phyloP scores from a whole-genome alignment of 306 rosid species.

The Luffa aegyptiaca region DNA sequence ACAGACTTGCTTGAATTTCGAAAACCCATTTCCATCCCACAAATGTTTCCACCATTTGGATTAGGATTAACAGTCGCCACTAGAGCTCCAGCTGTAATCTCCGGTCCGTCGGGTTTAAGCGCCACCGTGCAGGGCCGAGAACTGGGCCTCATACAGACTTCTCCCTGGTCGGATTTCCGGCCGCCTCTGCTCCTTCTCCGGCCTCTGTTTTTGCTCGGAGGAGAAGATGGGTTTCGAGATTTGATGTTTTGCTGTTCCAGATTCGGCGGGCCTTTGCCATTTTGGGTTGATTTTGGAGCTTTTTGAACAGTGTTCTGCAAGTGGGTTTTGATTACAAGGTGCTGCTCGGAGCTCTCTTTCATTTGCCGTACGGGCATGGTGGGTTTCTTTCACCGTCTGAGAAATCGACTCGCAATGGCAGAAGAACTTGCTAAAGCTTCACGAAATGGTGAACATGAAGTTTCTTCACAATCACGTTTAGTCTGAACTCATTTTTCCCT shows the following conservation, averaged over 20 bases:
- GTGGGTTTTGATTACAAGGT: constrained; percentile 80
- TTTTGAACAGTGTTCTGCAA: constrained; percentile 56
- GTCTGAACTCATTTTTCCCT: constrained; percentile 21
- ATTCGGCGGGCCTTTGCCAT: constrained; percentile 67
- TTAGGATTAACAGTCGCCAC: constrained; percentile 7
- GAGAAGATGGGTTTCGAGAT: constrained; percentile 42
- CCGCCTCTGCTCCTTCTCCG: constrained; percentile 84
- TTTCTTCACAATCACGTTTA: constrained; percentile 15
- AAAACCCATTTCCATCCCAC: constrained; percentile 51
- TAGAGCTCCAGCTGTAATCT: constrained; percentile 12
- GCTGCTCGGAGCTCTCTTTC: constrained; percentile 95
- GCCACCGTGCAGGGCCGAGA: constrained; percentile 59
- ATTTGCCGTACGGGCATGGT: constrained; percentile 88
- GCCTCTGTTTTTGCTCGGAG: constrained; percentile 58
- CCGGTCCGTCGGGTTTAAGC: constrained; percentile 20
- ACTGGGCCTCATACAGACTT: constrained; percentile 69
- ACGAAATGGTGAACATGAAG: constrained; percentile 15
- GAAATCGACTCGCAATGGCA: constrained; percentile 11
- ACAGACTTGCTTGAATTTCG: constrained; percentile 79
- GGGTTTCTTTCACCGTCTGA: constrained; percentile 4
- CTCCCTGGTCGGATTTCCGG: constrained; percentile 77
- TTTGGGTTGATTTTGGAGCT: constrained; percentile 57
- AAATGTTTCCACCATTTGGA: constrained; percentile 30
- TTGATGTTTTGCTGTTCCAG: constrained; percentile 35
- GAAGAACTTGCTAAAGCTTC: constrained; percentile 17